These are phyloP conservation scores for Xylogone sp. DNA, from an alignment of 2,329 filamentous ascomycete species.

Conservation along the genomic window DNA sequence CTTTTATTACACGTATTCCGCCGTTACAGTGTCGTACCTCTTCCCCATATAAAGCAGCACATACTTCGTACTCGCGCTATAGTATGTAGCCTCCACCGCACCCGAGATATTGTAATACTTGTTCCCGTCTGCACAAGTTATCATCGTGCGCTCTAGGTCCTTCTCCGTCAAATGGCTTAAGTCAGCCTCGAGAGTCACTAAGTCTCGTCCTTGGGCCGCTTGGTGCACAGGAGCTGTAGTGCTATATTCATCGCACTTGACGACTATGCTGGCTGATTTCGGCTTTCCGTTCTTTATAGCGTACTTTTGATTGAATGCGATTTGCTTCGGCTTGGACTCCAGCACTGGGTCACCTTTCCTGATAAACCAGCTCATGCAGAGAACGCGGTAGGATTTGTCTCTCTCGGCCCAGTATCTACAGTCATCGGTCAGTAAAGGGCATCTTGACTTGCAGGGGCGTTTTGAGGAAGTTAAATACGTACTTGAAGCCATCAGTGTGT, in stretches of 20 bases:
- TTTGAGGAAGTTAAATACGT: neutral
- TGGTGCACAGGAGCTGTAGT: conserved; percentile 7
- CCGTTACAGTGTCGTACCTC: conserved; percentile 11
- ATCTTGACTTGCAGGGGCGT: no score
- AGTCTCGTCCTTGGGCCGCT: neutral
- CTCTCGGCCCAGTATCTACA: conserved; percentile 7
- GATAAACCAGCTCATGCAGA: conserved; percentile 12
- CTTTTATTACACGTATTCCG: conserved; percentile 9
- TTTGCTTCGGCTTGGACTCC: conserved; percentile 7
- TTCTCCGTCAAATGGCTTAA: conserved; percentile 2
- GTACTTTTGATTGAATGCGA: conserved; percentile 3
- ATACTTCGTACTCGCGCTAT: conserved; percentile 12
- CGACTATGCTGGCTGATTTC: neutral
- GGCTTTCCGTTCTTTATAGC: conserved; percentile 1
- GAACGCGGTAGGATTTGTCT: conserved; percentile 1
- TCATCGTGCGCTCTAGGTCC: conserved; percentile 1
- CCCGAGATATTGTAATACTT: conserved; percentile 5
- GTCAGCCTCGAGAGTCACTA: conserved; percentile 9
- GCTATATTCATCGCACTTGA: conserved; percentile 5
- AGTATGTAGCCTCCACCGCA: conserved; percentile 9
- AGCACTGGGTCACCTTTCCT: conserved; percentile 8
- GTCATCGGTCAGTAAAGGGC: neutral
- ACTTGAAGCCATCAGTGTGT: neutral
- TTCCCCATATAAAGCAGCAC: conserved; percentile 4
- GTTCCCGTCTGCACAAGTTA: conserved; percentile 2